A percentile compares a stretch with the other conserved stretches of the same genome.
These are phyloP conservation scores for Malus sylvestris DNA, from an alignment of 306 rosid genomes.

Conservation along the genomic window DNA sequence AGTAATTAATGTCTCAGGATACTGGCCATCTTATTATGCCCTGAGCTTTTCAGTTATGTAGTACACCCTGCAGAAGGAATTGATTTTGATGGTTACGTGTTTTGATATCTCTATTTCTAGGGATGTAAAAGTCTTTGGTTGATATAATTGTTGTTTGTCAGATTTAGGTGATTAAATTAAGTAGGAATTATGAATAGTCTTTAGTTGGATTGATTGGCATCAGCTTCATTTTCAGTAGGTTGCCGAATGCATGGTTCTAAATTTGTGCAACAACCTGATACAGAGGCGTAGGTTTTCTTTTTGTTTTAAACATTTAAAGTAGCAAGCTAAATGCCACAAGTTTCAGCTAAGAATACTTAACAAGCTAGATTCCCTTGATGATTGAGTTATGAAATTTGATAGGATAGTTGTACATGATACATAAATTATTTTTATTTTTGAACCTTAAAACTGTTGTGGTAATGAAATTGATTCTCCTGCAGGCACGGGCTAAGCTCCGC, in stretches of 20 bases:
- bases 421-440: not conserved
- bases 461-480: conserved; percentile 29
- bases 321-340: not conserved
- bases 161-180: not conserved
- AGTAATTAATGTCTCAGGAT: not conserved
- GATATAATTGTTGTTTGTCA: not conserved
- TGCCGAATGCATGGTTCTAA: not conserved
- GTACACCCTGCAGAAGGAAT: not conserved
- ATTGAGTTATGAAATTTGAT: not conserved
- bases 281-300: not conserved
- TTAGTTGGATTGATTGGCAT: not conserved
- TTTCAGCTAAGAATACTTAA: not conserved
- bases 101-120: not conserved
- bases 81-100: not conserved
- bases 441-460: not conserved
- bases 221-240: not conserved
- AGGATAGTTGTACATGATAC: not conserved
- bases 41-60: not conserved
- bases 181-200: not conserved
- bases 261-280: not conserved
- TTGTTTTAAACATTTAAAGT: not conserved
- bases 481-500: conserved; percentile 95
- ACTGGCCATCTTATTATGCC: not conserved
- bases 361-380: not conserved
- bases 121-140: not conserved